Base-by-base conservation (phyloP, 2,329 filamentous ascomycete genomes). In the Alternaria sp. region DNA sequence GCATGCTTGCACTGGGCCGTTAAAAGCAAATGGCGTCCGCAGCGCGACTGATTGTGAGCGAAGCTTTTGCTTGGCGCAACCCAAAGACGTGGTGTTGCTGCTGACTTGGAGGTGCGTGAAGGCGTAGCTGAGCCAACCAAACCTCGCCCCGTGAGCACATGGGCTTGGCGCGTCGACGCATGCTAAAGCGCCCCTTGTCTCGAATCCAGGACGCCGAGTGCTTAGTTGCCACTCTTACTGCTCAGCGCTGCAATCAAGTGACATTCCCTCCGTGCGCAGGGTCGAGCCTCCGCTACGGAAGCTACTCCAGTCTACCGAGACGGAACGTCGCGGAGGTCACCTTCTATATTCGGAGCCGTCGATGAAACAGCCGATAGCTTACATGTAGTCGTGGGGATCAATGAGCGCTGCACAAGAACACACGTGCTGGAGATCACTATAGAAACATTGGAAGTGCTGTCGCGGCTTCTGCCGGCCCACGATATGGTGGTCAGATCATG, bases 1-100 rank as follows among this genome's bases (percentile, higher is more conserved):
- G 46, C 68, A 68, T 68, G 65, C 63, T 56, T 66, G 60, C 66
- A 49, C 57, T 62, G 55, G 36, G 54, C 47, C 56, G 58, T 65
- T 62, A 70, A 67, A 64, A 70, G 66, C 58, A 69, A 67, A 51
- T 57, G 56, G 45, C 61, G 21, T 54, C 28, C 50, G 57, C 49
- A 61, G 45, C 44, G 59, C 52, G 46, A 46, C 46, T 54, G 58
- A 30, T 25, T 45, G 10, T 45, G 28, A 49, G 58, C 59, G 64
- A 65, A 65, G 64, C 61, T 64, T 62, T 66, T 56, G 61, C 65
- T 69, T 66, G 65, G 67, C 63, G 25, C 44, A 51, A 50, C 25
- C 44, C 32, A 44, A 43, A 47, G 58, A 57, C 28, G 62, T 49
- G 11, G 56, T 47, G 50, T 36, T 58, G 62, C 49, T 61, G 61